Evolutionary conservation across 2,329 filamentous ascomycete genomes (phyloP).

Genomic region (Penicillium sp.): DNA sequence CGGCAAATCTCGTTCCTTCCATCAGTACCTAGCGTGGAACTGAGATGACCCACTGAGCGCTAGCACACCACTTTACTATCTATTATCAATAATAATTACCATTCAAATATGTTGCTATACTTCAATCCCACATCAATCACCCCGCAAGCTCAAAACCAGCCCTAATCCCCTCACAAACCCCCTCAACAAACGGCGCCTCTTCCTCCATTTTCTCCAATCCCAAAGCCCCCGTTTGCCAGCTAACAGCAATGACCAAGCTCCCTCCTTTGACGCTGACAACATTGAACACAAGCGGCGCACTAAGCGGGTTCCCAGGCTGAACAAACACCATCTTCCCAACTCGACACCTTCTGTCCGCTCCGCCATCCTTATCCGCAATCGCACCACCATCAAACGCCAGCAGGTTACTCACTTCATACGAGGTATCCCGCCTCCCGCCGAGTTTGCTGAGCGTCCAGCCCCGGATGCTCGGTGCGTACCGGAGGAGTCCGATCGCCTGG

Average conservation of each 20-base stretch:
- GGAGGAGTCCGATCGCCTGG: constrained; percentile 50
- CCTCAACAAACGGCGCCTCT: constrained; percentile 27
- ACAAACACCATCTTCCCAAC: constrained; percentile 50
- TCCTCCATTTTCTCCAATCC: constrained; percentile 38
- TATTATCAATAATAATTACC: too few species aligned
- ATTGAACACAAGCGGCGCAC: constrained; percentile 48
- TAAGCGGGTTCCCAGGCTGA: constrained; percentile 48
- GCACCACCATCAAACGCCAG: constrained; percentile 39
- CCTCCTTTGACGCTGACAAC: constrained; percentile 47
- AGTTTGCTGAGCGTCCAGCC: constrained; percentile 48
- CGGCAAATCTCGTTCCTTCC: too few species aligned
- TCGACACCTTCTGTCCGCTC: not conserved
- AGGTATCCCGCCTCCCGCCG: constrained; percentile 43
- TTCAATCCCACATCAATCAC: not conserved
- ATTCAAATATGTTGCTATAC: too few species aligned
- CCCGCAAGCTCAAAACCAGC: not conserved
- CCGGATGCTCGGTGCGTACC: constrained; percentile 47
- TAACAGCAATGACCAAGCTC: constrained; percentile 44
- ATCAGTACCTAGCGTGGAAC: too few species aligned
- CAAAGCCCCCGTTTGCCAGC: constrained; percentile 52
- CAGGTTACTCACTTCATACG: constrained; percentile 55
- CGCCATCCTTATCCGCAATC: not conserved
- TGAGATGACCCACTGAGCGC: too few species aligned
- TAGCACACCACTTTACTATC: too few species aligned
- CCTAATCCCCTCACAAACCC: constrained; percentile 14